Conservation (phyloP, 2,329 filamentous ascomycete species). For the Fusarium buxicola region DNA sequence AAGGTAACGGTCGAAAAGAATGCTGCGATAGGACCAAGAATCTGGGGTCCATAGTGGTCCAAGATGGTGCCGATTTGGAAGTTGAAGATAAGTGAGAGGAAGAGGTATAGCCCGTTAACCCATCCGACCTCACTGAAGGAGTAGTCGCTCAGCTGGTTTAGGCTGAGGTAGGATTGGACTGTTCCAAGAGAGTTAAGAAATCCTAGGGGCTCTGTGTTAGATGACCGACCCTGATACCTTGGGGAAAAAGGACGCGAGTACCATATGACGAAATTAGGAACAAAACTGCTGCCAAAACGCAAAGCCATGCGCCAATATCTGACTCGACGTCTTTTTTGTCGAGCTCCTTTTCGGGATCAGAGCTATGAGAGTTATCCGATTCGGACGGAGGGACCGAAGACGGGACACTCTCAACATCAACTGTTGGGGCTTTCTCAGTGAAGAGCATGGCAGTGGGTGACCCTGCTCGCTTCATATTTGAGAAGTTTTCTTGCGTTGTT, state of each 20-base stretch:
- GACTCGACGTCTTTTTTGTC: conserved; percentile 17
- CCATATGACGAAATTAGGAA: conserved; percentile 37
- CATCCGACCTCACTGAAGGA: conserved; percentile 58
- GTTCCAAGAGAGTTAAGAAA: conserved; percentile 60
- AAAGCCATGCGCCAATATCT: conserved; percentile 27
- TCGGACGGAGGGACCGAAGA: background rate
- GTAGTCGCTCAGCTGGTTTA: conserved; percentile 55
- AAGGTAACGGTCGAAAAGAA: conserved; percentile 53
- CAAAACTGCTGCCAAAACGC: conserved; percentile 31
- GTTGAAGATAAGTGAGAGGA: conserved; percentile 57
- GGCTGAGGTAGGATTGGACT: conserved; percentile 58
- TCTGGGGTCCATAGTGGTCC: conserved; percentile 58
- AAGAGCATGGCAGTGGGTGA: background rate
- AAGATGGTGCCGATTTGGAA: conserved; percentile 61
- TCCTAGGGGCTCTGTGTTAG: conserved; percentile 42
- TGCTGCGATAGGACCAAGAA: conserved; percentile 53
- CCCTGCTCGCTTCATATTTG: conserved; percentile 3
- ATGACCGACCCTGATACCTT: background rate
- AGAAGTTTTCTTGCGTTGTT: background rate
- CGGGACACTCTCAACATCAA: conserved; percentile 10
- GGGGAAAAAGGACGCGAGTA: background rate
- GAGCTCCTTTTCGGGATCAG: conserved; percentile 12
- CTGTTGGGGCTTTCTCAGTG: background rate
- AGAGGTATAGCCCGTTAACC: conserved; percentile 59
- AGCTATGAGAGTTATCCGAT: background rate